A percentile compares a stretch with the other conserved stretches of the same genome.
These are phyloP conservation scores for Clonostachys rosea DNA, from an alignment of 2,329 filamentous ascomycete species.

Conservation along the genomic window DNA sequence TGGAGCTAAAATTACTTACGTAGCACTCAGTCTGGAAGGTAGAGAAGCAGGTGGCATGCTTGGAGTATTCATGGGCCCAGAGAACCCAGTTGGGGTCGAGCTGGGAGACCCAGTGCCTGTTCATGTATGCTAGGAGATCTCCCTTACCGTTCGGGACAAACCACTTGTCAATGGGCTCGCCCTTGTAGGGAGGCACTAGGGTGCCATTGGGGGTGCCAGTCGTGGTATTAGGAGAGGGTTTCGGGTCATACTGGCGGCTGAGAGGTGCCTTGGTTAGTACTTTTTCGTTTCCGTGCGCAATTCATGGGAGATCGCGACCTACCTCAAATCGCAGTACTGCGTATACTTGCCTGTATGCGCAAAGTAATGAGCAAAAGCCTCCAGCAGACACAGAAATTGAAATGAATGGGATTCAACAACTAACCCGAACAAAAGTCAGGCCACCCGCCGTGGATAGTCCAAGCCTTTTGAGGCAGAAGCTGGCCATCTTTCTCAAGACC, in stretches of 20 bases:
- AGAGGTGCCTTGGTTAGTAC: too few relatives aligned
- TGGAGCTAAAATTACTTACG: slow-evolving; percentile 10
- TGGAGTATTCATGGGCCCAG: slow-evolving; percentile 65
- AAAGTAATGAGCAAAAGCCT: too few relatives aligned
- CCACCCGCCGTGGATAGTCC: slow-evolving; percentile 59
- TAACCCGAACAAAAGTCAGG: slow-evolving; percentile 41
- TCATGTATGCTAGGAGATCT: slow-evolving; percentile 62
- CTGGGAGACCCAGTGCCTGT: slow-evolving; percentile 58
- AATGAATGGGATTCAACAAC: too few relatives aligned
- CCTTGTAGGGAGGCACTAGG: slow-evolving; percentile 52
- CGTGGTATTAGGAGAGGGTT: slow-evolving; percentile 58
- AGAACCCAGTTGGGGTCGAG: slow-evolving; percentile 51
- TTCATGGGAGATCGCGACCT: too few relatives aligned
- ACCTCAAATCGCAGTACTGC: slow-evolving; percentile 59
- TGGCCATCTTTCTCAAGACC: slow-evolving; percentile 54
- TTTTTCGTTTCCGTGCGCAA: too few relatives aligned
- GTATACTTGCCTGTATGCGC: slow-evolving; percentile 50
- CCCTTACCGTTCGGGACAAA: slow-evolving; percentile 51
- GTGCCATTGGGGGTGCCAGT: slow-evolving; percentile 46
- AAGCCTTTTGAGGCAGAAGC: slow-evolving; percentile 49
- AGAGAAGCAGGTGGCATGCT: slow-evolving; percentile 64
- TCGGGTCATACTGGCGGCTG: slow-evolving; percentile 57
- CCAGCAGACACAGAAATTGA: too few relatives aligned
- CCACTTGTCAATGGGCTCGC: slow-evolving; percentile 53
- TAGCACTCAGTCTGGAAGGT: slow-evolving; percentile 64